These are phyloP conservation scores for Rasamsonia emersonii DNA, from an alignment of 2,329 filamentous ascomycete genomes.

Conservation along the genomic window DNA sequence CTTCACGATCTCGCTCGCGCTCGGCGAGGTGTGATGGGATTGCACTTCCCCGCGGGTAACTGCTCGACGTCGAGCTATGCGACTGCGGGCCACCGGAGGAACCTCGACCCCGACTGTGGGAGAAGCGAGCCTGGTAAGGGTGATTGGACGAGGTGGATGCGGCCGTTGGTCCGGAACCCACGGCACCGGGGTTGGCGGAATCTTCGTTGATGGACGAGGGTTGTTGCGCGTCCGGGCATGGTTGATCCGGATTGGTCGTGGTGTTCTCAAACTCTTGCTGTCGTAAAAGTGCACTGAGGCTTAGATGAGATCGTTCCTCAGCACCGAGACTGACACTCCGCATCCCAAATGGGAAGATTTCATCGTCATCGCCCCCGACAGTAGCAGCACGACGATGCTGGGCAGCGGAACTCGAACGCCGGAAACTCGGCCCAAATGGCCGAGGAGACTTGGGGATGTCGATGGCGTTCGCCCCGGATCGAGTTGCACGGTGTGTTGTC, in stretches of 20 bases:
- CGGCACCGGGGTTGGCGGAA: constrained; percentile 10
- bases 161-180: too few species aligned
- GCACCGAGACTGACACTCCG: constrained; percentile 39
- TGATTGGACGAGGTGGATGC: constrained; percentile 24
- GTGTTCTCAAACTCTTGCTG: constrained; percentile 24
- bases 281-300: constrained; percentile 23
- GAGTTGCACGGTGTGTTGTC: constrained; percentile 21
- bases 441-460: constrained; percentile 41
- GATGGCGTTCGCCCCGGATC: constrained; percentile 35
- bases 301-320: constrained; percentile 27
- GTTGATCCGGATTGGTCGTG: constrained; percentile 13
- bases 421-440: constrained; percentile 31
- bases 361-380: constrained; percentile 32
- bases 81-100: constrained; percentile 29
- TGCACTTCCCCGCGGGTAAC: constrained; percentile 26
- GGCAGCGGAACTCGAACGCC: constrained; percentile 38
- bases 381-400: constrained; percentile 21
- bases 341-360: constrained; percentile 37
- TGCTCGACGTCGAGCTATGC: constrained; percentile 32
- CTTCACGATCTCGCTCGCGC: constrained; percentile 30
- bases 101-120: constrained; percentile 28
- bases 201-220: constrained; percentile 14
- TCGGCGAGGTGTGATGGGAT: constrained; percentile 25
- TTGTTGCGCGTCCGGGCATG: constrained; percentile 12
- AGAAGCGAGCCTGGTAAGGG: constrained; percentile 31